Evolutionary conservation across 2,329 filamentous ascomycete species (phyloP), one percentile per base, ranked within the genome.

Genomic region (Rhinocladiella similis): DNA sequence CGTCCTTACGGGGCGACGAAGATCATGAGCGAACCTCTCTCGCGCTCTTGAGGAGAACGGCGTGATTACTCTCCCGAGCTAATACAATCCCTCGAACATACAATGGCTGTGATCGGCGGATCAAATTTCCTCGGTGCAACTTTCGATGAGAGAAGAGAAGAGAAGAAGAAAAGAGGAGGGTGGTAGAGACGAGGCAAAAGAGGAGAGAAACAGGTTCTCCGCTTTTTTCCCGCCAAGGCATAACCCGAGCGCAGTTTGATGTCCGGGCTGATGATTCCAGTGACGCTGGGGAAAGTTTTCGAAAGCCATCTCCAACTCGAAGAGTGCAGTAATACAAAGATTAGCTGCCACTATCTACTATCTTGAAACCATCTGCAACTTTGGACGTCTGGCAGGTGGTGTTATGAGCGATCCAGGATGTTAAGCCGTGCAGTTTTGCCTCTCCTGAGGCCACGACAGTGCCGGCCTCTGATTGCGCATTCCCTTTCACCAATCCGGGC

Each of bases 91-190:
- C 71, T 72, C 76, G 78, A 76, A 76, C 79, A 81, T 76, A 69
- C 67, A 60, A 59, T 61, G 60, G 63, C 61, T 66, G 63, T 72
- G 77, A 72, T 70, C 77, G 77, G 69, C 71, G 75, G 76, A 82
- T 82, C 83, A 84, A 84, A 84, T 83, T 82, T 72, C 74, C 75
- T 73, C 76, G 79, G 79, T 66, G 77, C 74, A 83, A 83, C 80
- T 83, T 84, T 83, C 74, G 70, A 65, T 68, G 59, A 66, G 60
- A 57, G 38, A 54, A 63, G 63, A 52, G 29, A 54, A 63, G 54
- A 58, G 56, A 54, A 61, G 57, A 47, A 43, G 50, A 27, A 38
- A 47, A 47, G 46, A 46, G 47, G 47, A 56, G 51, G 54, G 56
- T 66, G 64, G 64, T 60, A 49, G 22, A 47, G 43, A 49, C 35